Base-by-base conservation (phyloP, 805 yeast genomes). In the Saturnispora hagleri region DNA sequence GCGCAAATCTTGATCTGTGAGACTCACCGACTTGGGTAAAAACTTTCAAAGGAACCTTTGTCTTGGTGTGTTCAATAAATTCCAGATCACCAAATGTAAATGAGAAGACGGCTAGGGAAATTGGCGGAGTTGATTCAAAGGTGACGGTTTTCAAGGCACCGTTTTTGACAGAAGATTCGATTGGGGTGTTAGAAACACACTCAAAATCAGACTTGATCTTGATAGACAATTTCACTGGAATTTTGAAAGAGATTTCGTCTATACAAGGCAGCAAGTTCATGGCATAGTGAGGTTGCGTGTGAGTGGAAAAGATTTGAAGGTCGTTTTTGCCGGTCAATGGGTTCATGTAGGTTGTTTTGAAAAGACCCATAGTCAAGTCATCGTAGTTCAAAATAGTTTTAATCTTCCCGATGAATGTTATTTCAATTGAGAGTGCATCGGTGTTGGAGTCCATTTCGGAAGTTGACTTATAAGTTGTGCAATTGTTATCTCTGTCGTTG, bases 41-140 rank as follows among this genome's bases (percentile, higher is more conserved):
- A 2, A 83, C 65, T 43, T 80, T 69, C 0, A 84, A 53, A 2
- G 86, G 84, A 34, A 73, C 58, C 9, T 64, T 57, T 10, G 51
- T 51, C 12, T 61, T 52, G 10, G 50, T 48, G 0, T 72, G 58
- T 52, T 73, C 77, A 18, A 79, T 61, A 48, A 63, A 73, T 41
- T 84, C 86, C 22, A 86, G 69, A 60, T 84, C 85, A 46, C 95
- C 93, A 48, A 82, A 57, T 2, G 76, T 79, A 61, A 86, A 84
- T 0, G 86, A 84, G 62, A 86, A 84, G 6, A 81, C 71, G 0
- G 89, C 79, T 0, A 83, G 70, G 0, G 81, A 68, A 72, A 84
- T 82, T 10, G 77, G 70, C 4, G 84, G 84, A 0, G 90, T 75
- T 42, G 65, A 61, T 27, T 70, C 67, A 58, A 85, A 86, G 22